These are phyloP conservation scores for Vachellia collinsii DNA, from an alignment of 306 rosid species.

Conservation along the genomic window DNA sequence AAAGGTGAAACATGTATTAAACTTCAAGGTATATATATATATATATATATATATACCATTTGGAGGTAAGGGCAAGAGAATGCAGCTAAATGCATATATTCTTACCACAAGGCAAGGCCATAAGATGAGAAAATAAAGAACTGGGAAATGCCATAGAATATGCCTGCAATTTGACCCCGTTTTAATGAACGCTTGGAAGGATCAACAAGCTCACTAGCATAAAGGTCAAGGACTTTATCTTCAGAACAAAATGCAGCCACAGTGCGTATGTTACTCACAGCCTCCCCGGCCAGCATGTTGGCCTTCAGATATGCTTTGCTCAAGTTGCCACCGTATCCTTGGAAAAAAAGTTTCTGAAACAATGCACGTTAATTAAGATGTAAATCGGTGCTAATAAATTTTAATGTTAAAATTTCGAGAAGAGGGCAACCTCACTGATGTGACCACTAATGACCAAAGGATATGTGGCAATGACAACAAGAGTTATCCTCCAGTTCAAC, in stretches of 20 bases:
- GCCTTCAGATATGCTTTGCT: slow-evolving; percentile 92
- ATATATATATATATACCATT: no score
- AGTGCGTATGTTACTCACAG: slow-evolving; percentile 88
- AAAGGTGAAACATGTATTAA: not conserved
- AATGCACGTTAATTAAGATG: slow-evolving; percentile 10
- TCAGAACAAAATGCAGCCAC: slow-evolving; percentile 93
- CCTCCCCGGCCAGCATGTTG: slow-evolving; percentile 92
- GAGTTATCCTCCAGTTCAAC: slow-evolving; percentile 85
- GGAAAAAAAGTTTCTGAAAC: slow-evolving; percentile 82
- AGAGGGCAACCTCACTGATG: slow-evolving; percentile 74
- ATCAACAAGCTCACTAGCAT: slow-evolving; percentile 70
- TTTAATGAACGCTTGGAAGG: slow-evolving; percentile 73
- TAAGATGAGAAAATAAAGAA: slow-evolving; percentile 94
- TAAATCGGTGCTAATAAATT: not conserved
- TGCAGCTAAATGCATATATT: slow-evolving; percentile 29
- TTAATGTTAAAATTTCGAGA: slow-evolving; percentile 12
- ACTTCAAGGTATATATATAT: not conserved
- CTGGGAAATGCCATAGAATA: slow-evolving; percentile 84
- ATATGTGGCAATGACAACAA: slow-evolving; percentile 83
- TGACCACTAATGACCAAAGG: slow-evolving; percentile 95
- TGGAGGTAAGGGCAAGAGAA: not conserved
- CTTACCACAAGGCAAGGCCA: slow-evolving; percentile 87
- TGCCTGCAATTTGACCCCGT: slow-evolving; percentile 91
- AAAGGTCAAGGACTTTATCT: slow-evolving; percentile 71
- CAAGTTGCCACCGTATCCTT: slow-evolving; percentile 92